These are phyloP conservation scores for Poronia punctata DNA, from an alignment of 495 filamentous ascomycete species.

Conservation along the genomic window DNA sequence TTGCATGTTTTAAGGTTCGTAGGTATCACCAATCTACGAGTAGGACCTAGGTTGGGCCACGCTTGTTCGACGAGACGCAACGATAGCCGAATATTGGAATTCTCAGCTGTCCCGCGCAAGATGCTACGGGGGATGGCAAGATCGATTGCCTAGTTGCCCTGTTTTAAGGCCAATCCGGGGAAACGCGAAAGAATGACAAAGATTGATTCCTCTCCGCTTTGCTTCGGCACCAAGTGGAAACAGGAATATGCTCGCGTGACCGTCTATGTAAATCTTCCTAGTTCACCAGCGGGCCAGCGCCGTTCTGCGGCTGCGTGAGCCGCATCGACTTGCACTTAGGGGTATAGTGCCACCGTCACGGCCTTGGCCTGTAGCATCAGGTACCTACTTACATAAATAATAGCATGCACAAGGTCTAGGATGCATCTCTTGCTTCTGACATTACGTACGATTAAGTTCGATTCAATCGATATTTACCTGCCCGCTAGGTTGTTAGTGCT, in stretches of 20 bases:
- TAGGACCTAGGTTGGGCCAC: no score
- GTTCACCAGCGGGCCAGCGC: conserved; percentile 18
- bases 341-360: conserved; percentile 40
- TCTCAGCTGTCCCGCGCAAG: no score
- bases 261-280: conserved; percentile 10
- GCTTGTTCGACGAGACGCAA: no score
- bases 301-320: conserved; percentile 21
- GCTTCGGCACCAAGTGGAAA: conserved; percentile 21
- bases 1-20: no score
- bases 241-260: conserved; percentile 24
- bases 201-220: conserved; percentile 16
- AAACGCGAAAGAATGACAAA: neutral
- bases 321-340: conserved; percentile 62
- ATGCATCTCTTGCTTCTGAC: conserved; percentile 18
- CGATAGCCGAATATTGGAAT: no score
- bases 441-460: conserved; percentile 22
- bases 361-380: no score
- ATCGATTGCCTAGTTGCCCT: no score
- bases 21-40: no score
- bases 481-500: no score
- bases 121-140: no score
- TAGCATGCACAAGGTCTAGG: conserved; percentile 4
- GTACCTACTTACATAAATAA: no score
- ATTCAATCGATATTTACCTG: conserved; percentile 7
- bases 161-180: no score